A percentile compares a stretch with the other conserved stretches of the same genome.
phyloP scores from a whole-genome alignment of 2,329 filamentous ascomycete genomes.

The Fusarium tuaranense region DNA sequence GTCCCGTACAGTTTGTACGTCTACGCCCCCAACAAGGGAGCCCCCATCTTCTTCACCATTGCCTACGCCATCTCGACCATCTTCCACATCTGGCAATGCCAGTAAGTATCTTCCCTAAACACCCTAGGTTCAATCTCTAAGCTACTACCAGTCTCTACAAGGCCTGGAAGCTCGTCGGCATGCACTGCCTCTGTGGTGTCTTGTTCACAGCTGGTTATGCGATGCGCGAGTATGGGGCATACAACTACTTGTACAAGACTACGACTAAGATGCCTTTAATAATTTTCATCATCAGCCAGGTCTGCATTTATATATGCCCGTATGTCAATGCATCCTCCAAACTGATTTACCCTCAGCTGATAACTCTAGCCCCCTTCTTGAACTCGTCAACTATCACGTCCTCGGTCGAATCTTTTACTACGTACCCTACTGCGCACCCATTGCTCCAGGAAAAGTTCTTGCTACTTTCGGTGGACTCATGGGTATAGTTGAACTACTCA shows the following conservation, averaged over 20 bases:
- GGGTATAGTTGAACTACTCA: slow-evolving; percentile 59
- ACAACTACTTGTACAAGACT: slow-evolving; percentile 56
- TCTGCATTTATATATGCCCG: slow-evolving; percentile 53
- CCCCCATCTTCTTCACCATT: slow-evolving; percentile 64
- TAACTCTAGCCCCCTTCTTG: slow-evolving; percentile 65
- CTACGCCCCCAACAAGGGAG: slow-evolving; percentile 66
- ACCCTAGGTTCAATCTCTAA: not conserved
- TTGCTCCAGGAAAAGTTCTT: slow-evolving; percentile 60
- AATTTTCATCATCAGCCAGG: slow-evolving; percentile 59
- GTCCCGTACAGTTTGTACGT: slow-evolving; percentile 40
- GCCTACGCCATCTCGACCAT: slow-evolving; percentile 59
- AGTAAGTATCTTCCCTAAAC: slow-evolving; percentile 38
- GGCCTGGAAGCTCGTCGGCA: slow-evolving; percentile 61
- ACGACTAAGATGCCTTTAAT: slow-evolving; percentile 33
- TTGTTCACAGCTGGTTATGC: slow-evolving; percentile 67
- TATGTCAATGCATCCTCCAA: slow-evolving; percentile 40
- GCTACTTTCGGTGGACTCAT: slow-evolving; percentile 60
- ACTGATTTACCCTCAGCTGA: not conserved
- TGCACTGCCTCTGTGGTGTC: slow-evolving; percentile 62
- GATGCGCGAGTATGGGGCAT: slow-evolving; percentile 62
- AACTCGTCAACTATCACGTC: slow-evolving; percentile 73
- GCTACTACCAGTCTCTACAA: slow-evolving; percentile 58
- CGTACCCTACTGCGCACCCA: slow-evolving; percentile 68
- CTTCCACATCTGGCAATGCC: slow-evolving; percentile 66
- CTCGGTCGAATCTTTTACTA: slow-evolving; percentile 72